Conservation (phyloP, 1,284 basidiomycete genomes). For the Irpex sp. region DNA sequence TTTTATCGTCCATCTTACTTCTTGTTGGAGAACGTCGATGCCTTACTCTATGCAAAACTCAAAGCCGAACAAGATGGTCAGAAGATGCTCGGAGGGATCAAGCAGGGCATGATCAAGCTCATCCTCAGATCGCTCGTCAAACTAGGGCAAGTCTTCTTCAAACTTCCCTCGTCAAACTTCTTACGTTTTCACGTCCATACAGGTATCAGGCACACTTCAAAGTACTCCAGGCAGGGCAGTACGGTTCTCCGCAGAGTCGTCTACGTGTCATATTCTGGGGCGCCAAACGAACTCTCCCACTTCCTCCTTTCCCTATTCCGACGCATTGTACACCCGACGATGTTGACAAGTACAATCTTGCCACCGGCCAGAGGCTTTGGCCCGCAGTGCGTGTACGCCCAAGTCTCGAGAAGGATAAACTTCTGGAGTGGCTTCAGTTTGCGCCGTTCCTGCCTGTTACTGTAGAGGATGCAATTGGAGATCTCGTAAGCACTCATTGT, state of each 20-base stretch:
- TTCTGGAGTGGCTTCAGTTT: conserved; percentile 35
- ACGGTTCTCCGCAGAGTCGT: conserved; percentile 66
- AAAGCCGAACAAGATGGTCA: conserved; percentile 22
- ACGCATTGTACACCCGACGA: conserved; percentile 42
- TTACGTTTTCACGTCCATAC: not conserved
- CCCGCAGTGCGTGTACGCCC: conserved; percentile 13
- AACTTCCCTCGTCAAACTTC: not conserved
- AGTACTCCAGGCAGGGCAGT: conserved; percentile 60
- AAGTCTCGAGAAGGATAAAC: conserved; percentile 12
- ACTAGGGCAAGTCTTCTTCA: conserved; percentile 43
- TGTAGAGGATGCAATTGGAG: conserved; percentile 55
- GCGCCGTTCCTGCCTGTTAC: conserved; percentile 56
- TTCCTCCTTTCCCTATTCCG: conserved; percentile 61
- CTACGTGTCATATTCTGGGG: conserved; percentile 65
- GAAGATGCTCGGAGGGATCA: conserved; percentile 32
- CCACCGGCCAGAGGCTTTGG: conserved; percentile 28
- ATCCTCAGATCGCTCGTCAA: conserved; percentile 50
- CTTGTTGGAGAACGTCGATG: conserved; percentile 65
- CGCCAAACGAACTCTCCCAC: conserved; percentile 44
- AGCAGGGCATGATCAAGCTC: conserved; percentile 59
- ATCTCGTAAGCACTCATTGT: conserved; percentile 45
- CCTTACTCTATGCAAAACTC: conserved; percentile 44
- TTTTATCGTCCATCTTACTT: conserved; percentile 58
- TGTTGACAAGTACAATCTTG: conserved; percentile 28
- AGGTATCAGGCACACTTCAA: conserved; percentile 66